phyloP scores from a whole-genome alignment of 371 early-diverging fungal species.

The Circinella minor region DNA sequence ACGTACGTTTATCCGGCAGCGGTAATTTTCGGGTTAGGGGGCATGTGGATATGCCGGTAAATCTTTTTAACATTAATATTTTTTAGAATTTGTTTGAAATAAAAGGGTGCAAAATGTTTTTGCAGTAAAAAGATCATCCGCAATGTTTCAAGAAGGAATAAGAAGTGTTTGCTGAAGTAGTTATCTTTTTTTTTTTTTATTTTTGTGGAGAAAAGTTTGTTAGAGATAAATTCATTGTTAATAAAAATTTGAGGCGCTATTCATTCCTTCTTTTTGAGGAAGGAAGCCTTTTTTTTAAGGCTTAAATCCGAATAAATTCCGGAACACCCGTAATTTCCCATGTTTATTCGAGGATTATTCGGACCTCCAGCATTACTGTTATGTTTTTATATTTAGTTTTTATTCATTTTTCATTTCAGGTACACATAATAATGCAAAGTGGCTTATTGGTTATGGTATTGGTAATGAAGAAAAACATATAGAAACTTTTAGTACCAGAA shows the following conservation, averaged over 20 bases:
- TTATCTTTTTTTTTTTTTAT: no score
- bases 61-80: constrained; percentile 8
- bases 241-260: no score
- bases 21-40: constrained; percentile 12
- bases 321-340: constrained; percentile 15
- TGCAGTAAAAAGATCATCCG: constrained; percentile 12
- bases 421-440: background rate
- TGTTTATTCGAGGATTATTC: background rate
- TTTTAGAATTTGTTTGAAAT: background rate
- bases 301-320: background rate
- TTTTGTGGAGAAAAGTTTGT: no score
- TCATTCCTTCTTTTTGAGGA: no score
- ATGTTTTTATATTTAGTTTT: background rate
- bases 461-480: no score
- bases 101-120: background rate
- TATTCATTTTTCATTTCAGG: background rate
- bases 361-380: background rate
- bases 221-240: no score
- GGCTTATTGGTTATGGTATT: no score
- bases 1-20: constrained; percentile 9
- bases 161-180: no score
- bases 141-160: background rate
- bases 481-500: no score
- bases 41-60: constrained; percentile 12
- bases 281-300: background rate